Conservation (phyloP, 441 rosid species). For the Euphorbia neoarborescens region DNA sequence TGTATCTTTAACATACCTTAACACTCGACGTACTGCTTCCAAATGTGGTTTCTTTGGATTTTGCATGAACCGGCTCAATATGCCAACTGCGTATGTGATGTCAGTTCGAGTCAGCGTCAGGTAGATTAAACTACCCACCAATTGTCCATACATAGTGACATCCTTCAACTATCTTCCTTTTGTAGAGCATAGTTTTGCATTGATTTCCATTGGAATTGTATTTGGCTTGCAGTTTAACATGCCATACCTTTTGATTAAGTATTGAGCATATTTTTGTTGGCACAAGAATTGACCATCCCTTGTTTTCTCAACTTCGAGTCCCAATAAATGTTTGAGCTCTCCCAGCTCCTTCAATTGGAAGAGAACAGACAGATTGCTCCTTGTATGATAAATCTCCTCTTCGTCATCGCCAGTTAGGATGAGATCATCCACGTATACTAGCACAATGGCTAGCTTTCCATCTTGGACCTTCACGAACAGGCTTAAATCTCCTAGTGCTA, state of each 20-base stretch:
- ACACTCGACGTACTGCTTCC: background rate
- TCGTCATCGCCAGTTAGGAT: background rate
- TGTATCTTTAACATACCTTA: background rate
- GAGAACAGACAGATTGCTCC: background rate
- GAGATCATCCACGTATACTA: background rate
- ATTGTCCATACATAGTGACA: background rate
- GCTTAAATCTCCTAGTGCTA: too few relatives aligned
- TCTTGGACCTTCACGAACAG: too few relatives aligned
- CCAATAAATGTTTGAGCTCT: background rate
- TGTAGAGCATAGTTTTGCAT: background rate
- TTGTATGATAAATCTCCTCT: background rate
- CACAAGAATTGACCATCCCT: background rate
- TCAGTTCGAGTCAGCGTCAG: background rate
- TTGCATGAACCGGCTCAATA: background rate
- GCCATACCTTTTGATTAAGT: background rate
- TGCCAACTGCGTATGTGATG: background rate
- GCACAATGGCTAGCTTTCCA: background rate
- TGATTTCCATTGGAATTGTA: background rate
- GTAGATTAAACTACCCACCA: background rate
- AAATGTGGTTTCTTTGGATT: background rate
- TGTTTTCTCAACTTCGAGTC: background rate
- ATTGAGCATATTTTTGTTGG: background rate
- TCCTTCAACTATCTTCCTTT: background rate
- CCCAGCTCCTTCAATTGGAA: slow-evolving; percentile 3
- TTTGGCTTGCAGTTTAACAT: background rate